Conservation (phyloP, 2,329 filamentous ascomycete genomes). For the Zasmidium cellare region DNA sequence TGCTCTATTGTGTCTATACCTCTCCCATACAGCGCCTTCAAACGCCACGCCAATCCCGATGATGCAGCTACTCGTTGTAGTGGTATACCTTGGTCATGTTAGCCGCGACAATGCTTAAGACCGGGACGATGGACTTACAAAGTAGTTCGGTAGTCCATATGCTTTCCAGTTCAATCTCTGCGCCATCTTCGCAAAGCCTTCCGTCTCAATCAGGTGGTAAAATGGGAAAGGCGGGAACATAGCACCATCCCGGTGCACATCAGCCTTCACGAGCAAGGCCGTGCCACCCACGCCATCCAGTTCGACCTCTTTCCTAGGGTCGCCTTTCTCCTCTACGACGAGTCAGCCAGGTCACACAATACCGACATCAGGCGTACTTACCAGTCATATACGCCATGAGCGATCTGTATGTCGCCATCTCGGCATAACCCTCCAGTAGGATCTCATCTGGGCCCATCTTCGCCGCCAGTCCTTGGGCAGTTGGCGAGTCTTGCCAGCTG, state of each 20-base stretch:
- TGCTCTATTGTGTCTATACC: slow-evolving; percentile 8
- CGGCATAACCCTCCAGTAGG: slow-evolving; percentile 85
- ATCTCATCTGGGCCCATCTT: slow-evolving; percentile 91
- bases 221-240: slow-evolving; percentile 98
- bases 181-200: slow-evolving; percentile 98
- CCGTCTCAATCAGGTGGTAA: slow-evolving; percentile 95
- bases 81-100: slow-evolving; percentile 17
- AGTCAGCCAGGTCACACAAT: background rate
- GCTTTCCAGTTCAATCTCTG: slow-evolving; percentile 80
- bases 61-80: slow-evolving; percentile 20
- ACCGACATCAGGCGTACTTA: slow-evolving; percentile 28
- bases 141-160: slow-evolving; percentile 93
- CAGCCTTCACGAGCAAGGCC: slow-evolving; percentile 88
- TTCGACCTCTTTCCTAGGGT: slow-evolving; percentile 49
- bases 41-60: slow-evolving; percentile 7
- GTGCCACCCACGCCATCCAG: slow-evolving; percentile 95
- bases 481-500: slow-evolving; percentile 89
- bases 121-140: slow-evolving; percentile 58
- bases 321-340: slow-evolving; percentile 29
- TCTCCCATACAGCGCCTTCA: slow-evolving; percentile 2
- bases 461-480: slow-evolving; percentile 70
- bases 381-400: slow-evolving; percentile 84
- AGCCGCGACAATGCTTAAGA: no score
- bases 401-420: slow-evolving; percentile 87
- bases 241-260: slow-evolving; percentile 93